Base-by-base conservation (phyloP, 257 asterid genomes). In the Solanum chaucha region DNA sequence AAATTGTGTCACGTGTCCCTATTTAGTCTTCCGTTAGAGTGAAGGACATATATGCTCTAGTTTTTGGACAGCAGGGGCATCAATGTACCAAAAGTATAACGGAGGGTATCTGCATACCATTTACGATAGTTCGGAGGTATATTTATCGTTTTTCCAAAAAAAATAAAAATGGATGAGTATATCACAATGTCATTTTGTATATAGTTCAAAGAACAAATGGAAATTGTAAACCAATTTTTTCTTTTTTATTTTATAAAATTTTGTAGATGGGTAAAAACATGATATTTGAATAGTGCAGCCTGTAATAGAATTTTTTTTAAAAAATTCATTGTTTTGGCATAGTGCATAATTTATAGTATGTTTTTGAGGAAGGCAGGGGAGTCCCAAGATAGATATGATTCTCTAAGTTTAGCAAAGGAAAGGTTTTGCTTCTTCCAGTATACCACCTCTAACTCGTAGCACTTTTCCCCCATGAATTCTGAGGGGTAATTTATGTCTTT, bases 331-430 rank as follows among this genome's bases (percentile, higher is more conserved):
- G 3, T 15, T 5, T 14, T 28, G 75, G n/a, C 28, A 9, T 73
- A 41, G 38, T 83, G 77, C 64, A 84, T 44, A 67, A 28, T 67
- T 32, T 30, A 12, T 26, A 10, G 15, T 10, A 30, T 70, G 28
- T 20, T 28, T 35, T 36, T 36, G 20, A 84, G 59, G 32, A 48
- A 65, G 51, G 85, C 73, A 74, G 88, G 86, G 30, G 30, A 86
- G 86, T 89, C 70, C 90, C 87, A 24, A 89, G 87, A 87, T 51
- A 34, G 90, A 89, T 89, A 41, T 83, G 90, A 83, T 88, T 88
- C 88, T 80, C 85, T 41, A 51, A 51, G 74, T 71, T 84, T 58
- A 68, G 73, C 87, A 71, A 44, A 67, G 64, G 68, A 74, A 86
- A 83, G 85, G 85, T 85, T 89, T 89, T 89, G 78, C 90, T 89